Conservation (phyloP, 2,329 filamentous ascomycete species). For the Fusarium coicis region DNA sequence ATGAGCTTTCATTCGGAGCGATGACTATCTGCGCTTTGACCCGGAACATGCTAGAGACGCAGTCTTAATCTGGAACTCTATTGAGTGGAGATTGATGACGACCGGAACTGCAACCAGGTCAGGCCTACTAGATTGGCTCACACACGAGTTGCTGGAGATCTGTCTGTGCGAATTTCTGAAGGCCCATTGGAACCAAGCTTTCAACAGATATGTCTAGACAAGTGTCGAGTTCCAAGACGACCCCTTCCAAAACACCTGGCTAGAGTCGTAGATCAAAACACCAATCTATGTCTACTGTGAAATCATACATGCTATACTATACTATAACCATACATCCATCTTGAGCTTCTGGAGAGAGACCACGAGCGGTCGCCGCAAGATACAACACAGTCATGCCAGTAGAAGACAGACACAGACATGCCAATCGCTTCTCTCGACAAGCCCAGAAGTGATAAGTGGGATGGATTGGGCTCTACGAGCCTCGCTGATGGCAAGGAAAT, state of each 20-base stretch:
- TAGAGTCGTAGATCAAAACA: not conserved
- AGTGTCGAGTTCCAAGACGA: not conserved
- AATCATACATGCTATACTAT: not conserved
- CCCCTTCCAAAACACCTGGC: not conserved
- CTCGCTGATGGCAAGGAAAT: not conserved
- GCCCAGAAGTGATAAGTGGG: not conserved
- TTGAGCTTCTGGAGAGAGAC: not conserved
- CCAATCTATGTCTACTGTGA: not conserved
- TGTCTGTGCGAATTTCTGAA: no score
- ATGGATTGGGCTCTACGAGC: not conserved
- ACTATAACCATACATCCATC: not conserved
- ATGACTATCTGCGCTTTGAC: not conserved
- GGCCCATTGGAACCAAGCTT: no score
- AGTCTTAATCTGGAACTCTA: fast-evolving
- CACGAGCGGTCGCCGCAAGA: not conserved
- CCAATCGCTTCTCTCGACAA: not conserved
- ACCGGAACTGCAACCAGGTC: no score
- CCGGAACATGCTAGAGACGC: not conserved
- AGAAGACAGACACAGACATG: not conserved
- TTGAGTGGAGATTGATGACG: not conserved
- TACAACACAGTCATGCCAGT: not conserved
- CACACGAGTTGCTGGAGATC: no score
- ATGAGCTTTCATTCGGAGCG: not conserved
- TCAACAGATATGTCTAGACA: no score
- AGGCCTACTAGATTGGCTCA: no score